Evolutionary conservation across 2,329 filamentous ascomycete genomes (phyloP).

Genomic region (Penicillium sp.): DNA sequence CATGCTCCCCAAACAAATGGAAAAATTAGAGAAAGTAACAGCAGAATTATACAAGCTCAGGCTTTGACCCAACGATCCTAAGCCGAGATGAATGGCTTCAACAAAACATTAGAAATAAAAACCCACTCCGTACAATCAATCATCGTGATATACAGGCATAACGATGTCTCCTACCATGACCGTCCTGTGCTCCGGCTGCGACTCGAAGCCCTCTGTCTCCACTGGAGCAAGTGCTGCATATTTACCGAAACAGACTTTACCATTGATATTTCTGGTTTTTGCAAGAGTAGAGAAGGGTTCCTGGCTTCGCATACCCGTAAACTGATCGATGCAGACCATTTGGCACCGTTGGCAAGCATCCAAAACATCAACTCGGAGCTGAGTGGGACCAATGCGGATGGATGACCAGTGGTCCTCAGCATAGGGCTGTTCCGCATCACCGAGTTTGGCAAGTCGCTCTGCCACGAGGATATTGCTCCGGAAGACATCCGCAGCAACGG

Average conservation of each 20-base stretch:
- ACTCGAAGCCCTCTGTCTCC: conserved; percentile 29
- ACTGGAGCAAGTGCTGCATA: conserved; percentile 62
- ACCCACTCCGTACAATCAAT: neutral
- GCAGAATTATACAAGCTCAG: neutral
- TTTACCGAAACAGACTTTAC: conserved; percentile 87
- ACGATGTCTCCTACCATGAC: conserved; percentile 51
- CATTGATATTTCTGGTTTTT: conserved; percentile 81
- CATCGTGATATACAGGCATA: conserved; percentile 37
- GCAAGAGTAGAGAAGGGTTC: conserved; percentile 89
- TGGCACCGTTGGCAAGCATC: conserved; percentile 89
- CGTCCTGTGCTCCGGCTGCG: conserved; percentile 30
- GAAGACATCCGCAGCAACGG: conserved; percentile 76
- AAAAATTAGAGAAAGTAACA: neutral
- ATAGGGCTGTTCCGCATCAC: conserved; percentile 66
- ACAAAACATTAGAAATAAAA: neutral
- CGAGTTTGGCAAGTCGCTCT: conserved; percentile 51
- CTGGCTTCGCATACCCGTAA: conserved; percentile 75
- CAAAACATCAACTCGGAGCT: conserved; percentile 63
- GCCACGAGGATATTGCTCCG: conserved; percentile 85
- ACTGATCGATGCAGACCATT: conserved; percentile 94
- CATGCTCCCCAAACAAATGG: neutral
- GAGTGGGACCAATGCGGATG: conserved; percentile 65
- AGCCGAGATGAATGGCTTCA: neutral
- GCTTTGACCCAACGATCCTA: too few relatives aligned
- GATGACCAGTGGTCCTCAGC: conserved; percentile 79